phyloP scores from a whole-genome alignment of 306 rosid genomes.

The Vigna angularis region DNA sequence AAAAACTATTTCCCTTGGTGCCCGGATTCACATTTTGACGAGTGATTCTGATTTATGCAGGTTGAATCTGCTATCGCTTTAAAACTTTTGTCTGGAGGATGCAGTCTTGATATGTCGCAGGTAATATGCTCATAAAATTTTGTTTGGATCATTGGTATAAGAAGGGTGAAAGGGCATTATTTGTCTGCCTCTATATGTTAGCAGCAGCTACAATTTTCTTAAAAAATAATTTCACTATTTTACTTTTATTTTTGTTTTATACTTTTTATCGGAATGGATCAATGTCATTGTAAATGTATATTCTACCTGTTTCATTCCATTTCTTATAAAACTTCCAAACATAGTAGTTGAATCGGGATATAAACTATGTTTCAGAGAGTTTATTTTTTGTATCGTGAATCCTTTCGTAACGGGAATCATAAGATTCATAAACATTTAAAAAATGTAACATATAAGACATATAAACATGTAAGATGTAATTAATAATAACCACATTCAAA shows the following conservation, averaged over 20 bases:
- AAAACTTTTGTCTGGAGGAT: conserved; percentile 64
- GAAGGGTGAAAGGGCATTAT: not conserved
- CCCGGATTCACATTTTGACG: conserved; percentile 33
- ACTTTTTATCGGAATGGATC: not conserved
- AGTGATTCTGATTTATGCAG: conserved; percentile 55
- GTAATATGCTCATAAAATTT: conserved; percentile 55
- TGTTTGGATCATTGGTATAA: conserved; percentile 25
- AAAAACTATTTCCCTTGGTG: conserved; percentile 23
- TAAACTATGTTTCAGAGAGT: no score
- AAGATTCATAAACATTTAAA: no score
- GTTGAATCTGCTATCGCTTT: conserved; percentile 76
- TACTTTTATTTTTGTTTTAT: not conserved
- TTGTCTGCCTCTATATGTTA: not conserved
- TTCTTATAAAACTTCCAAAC: conserved; percentile 9
- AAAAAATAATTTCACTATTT: not conserved
- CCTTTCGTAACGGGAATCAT: no score
- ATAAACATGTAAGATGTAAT: no score
- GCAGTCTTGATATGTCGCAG: conserved; percentile 71
- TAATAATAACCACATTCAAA: no score
- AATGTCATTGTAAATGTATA: not conserved
- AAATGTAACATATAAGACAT: no score
- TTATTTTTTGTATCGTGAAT: no score
- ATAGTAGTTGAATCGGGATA: no score
- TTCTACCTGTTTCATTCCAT: conserved; percentile 8
- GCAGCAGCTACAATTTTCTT: conserved; percentile 16